Conservation (phyloP, 371 early-diverging fungal genomes). For the Gilbertella persicaria region DNA sequence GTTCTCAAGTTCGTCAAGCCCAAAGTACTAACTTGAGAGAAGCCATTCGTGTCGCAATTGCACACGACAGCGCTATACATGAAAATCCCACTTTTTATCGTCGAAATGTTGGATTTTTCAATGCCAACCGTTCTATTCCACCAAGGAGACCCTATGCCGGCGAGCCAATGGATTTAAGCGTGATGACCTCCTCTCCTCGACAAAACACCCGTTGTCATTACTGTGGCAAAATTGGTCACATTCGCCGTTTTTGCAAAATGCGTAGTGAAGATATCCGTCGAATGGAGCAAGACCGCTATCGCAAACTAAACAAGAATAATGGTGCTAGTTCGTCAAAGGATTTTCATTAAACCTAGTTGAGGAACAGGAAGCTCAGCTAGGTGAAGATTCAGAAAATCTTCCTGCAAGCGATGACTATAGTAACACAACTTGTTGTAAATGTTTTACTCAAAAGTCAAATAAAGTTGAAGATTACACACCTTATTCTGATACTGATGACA, state of each 20-base stretch:
- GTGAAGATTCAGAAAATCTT: neutral
- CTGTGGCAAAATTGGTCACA: constrained; percentile 7
- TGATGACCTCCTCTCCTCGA: too few species aligned
- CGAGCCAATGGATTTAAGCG: too few species aligned
- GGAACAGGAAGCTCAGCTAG: constrained; percentile 1
- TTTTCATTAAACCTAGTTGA: constrained; percentile 6
- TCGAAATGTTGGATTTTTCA: too few species aligned
- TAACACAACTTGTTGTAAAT: too few species aligned
- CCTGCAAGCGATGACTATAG: neutral
- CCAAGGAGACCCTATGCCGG: neutral
- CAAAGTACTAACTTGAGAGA: neutral
- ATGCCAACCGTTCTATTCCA: neutral
- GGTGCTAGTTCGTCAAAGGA: neutral
- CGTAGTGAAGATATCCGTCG: neutral
- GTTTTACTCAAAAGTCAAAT: neutral
- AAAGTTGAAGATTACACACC: neutral
- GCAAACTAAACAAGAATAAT: neutral
- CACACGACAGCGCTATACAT: too few species aligned
- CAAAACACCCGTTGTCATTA: too few species aligned
- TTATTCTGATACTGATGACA: neutral
- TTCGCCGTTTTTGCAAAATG: neutral
- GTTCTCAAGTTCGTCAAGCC: neutral
- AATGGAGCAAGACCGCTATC: neutral
- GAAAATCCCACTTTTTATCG: too few species aligned
- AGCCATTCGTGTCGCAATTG: neutral